phyloP scores from a whole-genome alignment of 148 eudicot genomes.

The Diospyros kaki region DNA sequence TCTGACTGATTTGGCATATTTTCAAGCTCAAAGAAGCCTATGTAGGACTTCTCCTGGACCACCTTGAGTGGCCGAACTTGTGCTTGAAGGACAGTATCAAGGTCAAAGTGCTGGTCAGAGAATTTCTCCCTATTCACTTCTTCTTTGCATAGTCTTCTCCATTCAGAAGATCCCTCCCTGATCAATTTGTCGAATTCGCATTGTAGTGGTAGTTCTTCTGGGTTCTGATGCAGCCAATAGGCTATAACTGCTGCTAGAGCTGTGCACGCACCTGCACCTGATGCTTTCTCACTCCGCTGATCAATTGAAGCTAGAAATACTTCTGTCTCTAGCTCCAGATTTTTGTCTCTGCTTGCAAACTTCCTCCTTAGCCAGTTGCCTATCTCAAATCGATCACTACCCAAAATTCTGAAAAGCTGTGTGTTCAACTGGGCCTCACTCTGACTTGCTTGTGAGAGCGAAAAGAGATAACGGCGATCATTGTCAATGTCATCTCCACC shows the following conservation, averaged over 20 bases:
- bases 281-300: slow-evolving; percentile 26
- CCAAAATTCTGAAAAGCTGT: background rate
- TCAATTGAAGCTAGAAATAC: slow-evolving; percentile 25
- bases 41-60: slow-evolving; percentile 21
- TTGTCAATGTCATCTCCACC: slow-evolving; percentile 26
- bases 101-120: slow-evolving; percentile 27
- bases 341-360: slow-evolving; percentile 22
- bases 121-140: slow-evolving; percentile 16
- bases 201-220: slow-evolving; percentile 17
- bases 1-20: slow-evolving; percentile 20
- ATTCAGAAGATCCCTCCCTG: slow-evolving; percentile 22
- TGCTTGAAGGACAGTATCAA: slow-evolving; percentile 26
- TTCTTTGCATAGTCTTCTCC: slow-evolving; percentile 24
- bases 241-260: slow-evolving; percentile 22
- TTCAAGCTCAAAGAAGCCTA: slow-evolving; percentile 26
- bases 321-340: slow-evolving; percentile 21
- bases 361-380: slow-evolving; percentile 24
- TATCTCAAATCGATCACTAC: slow-evolving; percentile 23
- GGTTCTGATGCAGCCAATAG: slow-evolving; percentile 27
- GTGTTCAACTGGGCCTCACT: background rate
- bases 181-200: slow-evolving; percentile 25
- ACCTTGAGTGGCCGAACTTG: slow-evolving; percentile 22
- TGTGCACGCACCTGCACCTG: slow-evolving; percentile 28
- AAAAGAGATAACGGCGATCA: slow-evolving; percentile 13
- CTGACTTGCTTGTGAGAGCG: slow-evolving; percentile 1